phyloP scores from a whole-genome alignment of 2,329 filamentous ascomycete genomes.

The Neofusicoccum kwambonambiense region DNA sequence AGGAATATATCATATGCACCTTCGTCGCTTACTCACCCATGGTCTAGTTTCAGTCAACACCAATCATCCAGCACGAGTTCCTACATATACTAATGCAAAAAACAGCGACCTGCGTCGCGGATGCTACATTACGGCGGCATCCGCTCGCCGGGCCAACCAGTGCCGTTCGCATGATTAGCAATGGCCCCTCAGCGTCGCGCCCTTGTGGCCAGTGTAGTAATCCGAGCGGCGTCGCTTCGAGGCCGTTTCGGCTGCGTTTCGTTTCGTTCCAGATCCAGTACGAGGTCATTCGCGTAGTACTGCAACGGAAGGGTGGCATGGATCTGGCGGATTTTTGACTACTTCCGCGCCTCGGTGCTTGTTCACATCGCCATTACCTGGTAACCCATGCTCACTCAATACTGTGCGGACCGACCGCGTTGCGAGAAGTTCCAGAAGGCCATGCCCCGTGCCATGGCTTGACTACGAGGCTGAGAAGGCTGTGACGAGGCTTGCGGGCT shows the following conservation, averaged over 20 bases:
- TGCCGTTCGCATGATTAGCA: constrained; percentile 11
- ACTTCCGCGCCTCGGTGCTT: not conserved
- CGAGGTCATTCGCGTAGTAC: not conserved
- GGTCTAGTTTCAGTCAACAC: constrained; percentile 1
- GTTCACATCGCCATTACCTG: not conserved
- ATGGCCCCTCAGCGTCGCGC: not conserved
- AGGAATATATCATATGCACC: constrained; percentile 13
- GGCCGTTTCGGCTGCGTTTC: not conserved
- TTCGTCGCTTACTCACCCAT: constrained; percentile 14
- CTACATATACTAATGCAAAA: constrained; percentile 16
- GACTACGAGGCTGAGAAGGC: constrained; percentile 1
- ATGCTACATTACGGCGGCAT: not conserved
- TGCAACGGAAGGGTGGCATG: not conserved
- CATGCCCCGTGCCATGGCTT: not conserved
- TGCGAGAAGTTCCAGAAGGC: not conserved
- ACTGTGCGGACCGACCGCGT: not conserved
- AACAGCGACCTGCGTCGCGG: constrained; percentile 13
- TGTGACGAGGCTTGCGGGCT: constrained; percentile 8
- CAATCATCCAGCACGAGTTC: constrained; percentile 17
- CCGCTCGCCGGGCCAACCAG: constrained; percentile 2
- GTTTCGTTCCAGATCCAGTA: not conserved
- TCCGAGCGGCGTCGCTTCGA: not conserved
- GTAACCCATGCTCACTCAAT: not conserved
- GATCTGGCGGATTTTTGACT: not conserved
- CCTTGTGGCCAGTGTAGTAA: constrained; percentile 4